Conservation (phyloP, 306 rosid genomes). For the Datisca glomerata region DNA sequence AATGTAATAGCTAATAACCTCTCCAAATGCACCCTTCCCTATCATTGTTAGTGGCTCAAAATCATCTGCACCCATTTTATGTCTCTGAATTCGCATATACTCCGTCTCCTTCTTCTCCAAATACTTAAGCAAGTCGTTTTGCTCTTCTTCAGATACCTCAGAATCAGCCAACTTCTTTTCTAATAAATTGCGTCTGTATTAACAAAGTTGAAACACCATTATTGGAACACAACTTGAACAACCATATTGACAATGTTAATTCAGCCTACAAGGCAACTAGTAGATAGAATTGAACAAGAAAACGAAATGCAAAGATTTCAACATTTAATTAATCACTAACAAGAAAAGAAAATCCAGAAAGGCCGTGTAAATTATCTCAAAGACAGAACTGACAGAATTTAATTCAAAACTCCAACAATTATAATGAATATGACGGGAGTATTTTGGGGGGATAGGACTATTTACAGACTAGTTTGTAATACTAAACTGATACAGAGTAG, state of each 20-base stretch:
- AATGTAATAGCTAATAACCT: constrained; percentile 45
- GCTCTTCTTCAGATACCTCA: constrained; percentile 98
- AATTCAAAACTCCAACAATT: too few relatives aligned
- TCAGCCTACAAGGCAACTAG: too few relatives aligned
- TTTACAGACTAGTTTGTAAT: too few relatives aligned
- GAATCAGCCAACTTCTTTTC: constrained; percentile 97
- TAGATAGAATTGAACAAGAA: too few relatives aligned
- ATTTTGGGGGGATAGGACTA: too few relatives aligned
- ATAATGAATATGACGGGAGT: too few relatives aligned
- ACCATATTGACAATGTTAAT: not conserved
- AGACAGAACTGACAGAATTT: too few relatives aligned
- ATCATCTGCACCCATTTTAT: constrained; percentile 99
- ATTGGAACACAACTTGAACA: constrained; percentile 1
- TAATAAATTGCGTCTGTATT: constrained; percentile 70
- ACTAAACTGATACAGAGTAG: too few relatives aligned
- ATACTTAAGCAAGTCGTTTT: constrained; percentile 76
- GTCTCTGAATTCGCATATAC: constrained; percentile 99
- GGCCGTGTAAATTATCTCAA: too few relatives aligned
- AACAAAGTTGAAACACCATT: constrained; percentile 7
- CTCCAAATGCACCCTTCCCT: constrained; percentile 99
- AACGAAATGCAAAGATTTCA: too few relatives aligned
- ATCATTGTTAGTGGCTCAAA: constrained; percentile 94
- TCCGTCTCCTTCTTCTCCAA: constrained; percentile 96
- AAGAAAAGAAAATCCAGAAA: too few relatives aligned
- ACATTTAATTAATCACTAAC: too few relatives aligned